phyloP scores from a whole-genome alignment of 1,284 basidiomycete species.

The Ustilago vetiveriae region DNA sequence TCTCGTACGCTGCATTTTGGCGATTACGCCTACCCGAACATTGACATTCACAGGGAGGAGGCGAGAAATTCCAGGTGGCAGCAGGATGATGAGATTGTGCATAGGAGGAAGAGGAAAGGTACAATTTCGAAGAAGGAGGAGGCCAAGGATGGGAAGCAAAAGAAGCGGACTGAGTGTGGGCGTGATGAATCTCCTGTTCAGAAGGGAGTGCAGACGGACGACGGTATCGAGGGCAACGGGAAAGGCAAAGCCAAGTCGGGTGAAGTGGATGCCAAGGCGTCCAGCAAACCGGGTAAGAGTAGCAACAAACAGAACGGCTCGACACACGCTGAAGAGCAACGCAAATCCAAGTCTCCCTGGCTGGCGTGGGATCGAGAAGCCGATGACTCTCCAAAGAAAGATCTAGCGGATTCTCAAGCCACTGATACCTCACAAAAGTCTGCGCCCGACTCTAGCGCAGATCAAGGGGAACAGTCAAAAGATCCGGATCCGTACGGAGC shows the following conservation, averaged over 20 bases:
- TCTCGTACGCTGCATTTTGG: slow-evolving; percentile 83
- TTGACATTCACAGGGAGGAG: slow-evolving; percentile 81
- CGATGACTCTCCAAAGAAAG: not conserved
- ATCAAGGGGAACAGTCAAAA: not conserved
- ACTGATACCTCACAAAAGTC: too few species aligned
- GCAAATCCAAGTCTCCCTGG: slow-evolving; percentile 32
- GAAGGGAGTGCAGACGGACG: too few species aligned
- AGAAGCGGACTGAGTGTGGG: not conserved
- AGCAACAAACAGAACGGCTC: not conserved
- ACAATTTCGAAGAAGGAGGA: slow-evolving; percentile 34
- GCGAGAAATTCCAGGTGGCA: slow-evolving; percentile 25
- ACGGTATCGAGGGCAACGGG: too few species aligned
- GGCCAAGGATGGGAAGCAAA: slow-evolving; percentile 7
- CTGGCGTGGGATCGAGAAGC: slow-evolving; percentile 32
- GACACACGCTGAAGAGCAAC: slow-evolving; percentile 1
- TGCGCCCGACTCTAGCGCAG: too few species aligned
- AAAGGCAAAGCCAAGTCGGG: slow-evolving; percentile 25
- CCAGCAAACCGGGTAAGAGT: not conserved
- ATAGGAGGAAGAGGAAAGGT: slow-evolving; percentile 31
- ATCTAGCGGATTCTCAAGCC: too few species aligned
- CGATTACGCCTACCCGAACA: slow-evolving; percentile 88
- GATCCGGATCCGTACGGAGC: slow-evolving; percentile 47
- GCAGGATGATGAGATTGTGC: slow-evolving; percentile 52
- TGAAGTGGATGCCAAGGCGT: not conserved
- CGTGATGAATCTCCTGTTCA: too few species aligned